These are phyloP conservation scores for Trichoderma harzianum DNA, from an alignment of 2,329 filamentous ascomycete genomes.

Conservation along the genomic window DNA sequence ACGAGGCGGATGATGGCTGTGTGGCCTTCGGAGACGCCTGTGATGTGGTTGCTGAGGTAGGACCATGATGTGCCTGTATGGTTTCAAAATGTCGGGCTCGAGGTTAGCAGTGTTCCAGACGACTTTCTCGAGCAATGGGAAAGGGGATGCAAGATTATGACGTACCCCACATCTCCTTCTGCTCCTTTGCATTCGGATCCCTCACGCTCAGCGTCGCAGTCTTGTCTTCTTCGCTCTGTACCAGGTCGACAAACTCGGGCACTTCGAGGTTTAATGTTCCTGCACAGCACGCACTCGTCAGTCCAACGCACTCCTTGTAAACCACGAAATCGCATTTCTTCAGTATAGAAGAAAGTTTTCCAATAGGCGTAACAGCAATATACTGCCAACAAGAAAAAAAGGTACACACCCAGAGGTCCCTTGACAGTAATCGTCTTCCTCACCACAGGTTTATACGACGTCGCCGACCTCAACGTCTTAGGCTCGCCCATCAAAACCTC, in stretches of 20 bases:
- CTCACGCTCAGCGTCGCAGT: slow-evolving; percentile 68
- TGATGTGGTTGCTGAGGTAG: slow-evolving; percentile 85
- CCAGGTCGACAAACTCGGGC: slow-evolving; percentile 73
- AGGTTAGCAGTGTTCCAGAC: too few species aligned
- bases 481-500: slow-evolving; percentile 69
- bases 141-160: slow-evolving; percentile 6
- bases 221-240: slow-evolving; percentile 60
- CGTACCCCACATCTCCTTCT: slow-evolving; percentile 94
- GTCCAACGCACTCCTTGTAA: background rate
- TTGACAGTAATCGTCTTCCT: slow-evolving; percentile 70
- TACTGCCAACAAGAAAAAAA: background rate
- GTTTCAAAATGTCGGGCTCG: too few species aligned
- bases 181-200: slow-evolving; percentile 65
- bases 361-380: background rate
- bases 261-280: slow-evolving; percentile 74
- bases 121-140: background rate
- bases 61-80: slow-evolving; percentile 77
- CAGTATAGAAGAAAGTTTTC: background rate
- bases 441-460: slow-evolving; percentile 58
- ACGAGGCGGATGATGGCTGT: slow-evolving; percentile 89
- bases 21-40: slow-evolving; percentile 94
- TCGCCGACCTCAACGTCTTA: slow-evolving; percentile 49
- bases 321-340: background rate
- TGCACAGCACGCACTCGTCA: slow-evolving; percentile 31
- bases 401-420: slow-evolving; percentile 70